Percentiles rank a stretch among this genome's conserved stretches.
These are phyloP conservation scores for Hygrocybe punicea DNA, from an alignment of 768 basidiomycete species.

Conservation along the genomic window DNA sequence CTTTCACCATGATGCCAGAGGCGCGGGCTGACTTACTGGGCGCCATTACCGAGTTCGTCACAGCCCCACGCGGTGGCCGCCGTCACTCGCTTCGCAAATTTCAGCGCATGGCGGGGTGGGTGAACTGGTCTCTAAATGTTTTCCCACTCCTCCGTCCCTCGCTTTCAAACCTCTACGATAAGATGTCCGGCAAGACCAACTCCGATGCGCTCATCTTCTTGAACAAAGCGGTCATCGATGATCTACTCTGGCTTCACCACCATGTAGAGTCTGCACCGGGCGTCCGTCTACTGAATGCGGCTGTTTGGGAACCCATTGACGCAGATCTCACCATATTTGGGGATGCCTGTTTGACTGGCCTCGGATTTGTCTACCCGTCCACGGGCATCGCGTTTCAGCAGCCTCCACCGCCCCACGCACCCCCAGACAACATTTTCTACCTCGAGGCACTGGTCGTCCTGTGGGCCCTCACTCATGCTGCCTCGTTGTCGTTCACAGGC, in stretches of 20 bases:
- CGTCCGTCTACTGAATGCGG: too few species aligned
- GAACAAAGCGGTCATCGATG: too few species aligned
- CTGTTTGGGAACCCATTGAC: conserved; percentile 11
- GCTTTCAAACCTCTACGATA: too few species aligned
- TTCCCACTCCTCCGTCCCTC: conserved; percentile 29
- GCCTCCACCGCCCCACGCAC: background rate
- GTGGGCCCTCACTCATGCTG: conserved; percentile 8
- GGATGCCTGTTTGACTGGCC: too few species aligned
- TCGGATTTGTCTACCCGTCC: conserved; percentile 22
- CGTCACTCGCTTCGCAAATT: conserved; percentile 24
- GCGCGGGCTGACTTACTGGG: conserved; percentile 11
- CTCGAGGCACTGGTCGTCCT: conserved; percentile 23
- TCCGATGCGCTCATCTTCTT: too few species aligned
- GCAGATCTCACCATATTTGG: conserved; percentile 18
- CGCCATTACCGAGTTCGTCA: background rate
- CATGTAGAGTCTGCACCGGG: too few species aligned
- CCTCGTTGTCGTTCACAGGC: too few species aligned
- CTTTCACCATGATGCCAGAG: conserved; percentile 17
- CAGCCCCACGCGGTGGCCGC: background rate
- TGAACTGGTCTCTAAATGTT: conserved; percentile 42
- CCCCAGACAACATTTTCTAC: too few species aligned
- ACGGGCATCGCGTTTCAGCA: conserved; percentile 11
- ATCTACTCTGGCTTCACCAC: too few species aligned
- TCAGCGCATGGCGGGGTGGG: too few species aligned
- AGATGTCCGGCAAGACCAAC: too few species aligned